These are phyloP conservation scores for Mycena metata DNA, from an alignment of 768 basidiomycete species.

Conservation along the genomic window DNA sequence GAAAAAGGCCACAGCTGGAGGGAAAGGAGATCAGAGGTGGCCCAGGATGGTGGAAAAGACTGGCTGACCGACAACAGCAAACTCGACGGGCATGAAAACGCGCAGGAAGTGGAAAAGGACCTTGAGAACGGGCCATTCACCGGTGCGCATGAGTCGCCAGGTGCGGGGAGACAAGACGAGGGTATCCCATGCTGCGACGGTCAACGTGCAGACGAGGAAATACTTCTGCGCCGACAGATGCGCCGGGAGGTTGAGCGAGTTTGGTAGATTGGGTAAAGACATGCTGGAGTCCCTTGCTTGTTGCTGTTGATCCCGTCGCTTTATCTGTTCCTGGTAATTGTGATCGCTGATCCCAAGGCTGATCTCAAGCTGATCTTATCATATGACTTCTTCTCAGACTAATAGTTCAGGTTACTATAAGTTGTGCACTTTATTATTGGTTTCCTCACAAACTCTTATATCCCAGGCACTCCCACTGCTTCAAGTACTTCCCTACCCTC, in stretches of 20 bases:
- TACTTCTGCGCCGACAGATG: slow-evolving; percentile 91
- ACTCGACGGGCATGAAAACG: slow-evolving; percentile 84
- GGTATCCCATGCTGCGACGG: slow-evolving; percentile 91
- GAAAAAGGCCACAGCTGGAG: slow-evolving; percentile 85
- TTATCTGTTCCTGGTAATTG: too few relatives aligned
- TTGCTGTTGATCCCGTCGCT: too few relatives aligned
- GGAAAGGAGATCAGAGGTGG: slow-evolving; percentile 12
- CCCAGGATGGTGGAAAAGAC: background rate
- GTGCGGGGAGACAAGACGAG: slow-evolving; percentile 86
- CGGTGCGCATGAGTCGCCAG: slow-evolving; percentile 75
- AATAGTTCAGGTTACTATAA: too few relatives aligned
- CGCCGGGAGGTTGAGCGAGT: slow-evolving; percentile 79
- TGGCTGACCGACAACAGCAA: slow-evolving; percentile 76
- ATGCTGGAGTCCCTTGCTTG: background rate
- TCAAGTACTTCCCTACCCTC: slow-evolving; percentile 17
- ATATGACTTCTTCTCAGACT: too few relatives aligned
- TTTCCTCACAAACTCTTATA: slow-evolving; percentile 2
- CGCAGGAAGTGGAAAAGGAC: slow-evolving; percentile 81
- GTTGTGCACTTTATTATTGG: too few relatives aligned
- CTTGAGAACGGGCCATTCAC: slow-evolving; percentile 85
- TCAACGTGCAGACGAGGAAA: slow-evolving; percentile 90
- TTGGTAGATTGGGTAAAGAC: slow-evolving; percentile 59
- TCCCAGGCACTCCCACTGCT: slow-evolving; percentile 32
- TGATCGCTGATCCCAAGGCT: too few relatives aligned
- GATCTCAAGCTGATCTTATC: too few relatives aligned